phyloP scores from a whole-genome alignment of 116 monocot genomes.

The Papilionanthe hybrid region DNA sequence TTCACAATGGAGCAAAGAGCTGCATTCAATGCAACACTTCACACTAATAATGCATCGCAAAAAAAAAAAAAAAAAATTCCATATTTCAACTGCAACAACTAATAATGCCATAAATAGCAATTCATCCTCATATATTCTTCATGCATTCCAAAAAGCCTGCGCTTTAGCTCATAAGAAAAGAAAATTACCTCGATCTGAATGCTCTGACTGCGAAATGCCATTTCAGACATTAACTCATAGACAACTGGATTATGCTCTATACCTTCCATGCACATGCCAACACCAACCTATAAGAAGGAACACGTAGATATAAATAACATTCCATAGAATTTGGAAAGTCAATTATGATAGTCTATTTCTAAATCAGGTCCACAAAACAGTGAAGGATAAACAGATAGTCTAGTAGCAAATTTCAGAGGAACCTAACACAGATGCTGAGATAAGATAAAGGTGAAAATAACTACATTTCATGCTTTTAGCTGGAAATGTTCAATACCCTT shows the following conservation, averaged over 20 bases:
- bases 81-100: not conserved
- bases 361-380: not conserved
- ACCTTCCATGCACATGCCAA: slow-evolving; percentile 99
- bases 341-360: not conserved
- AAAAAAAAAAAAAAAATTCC: not conserved
- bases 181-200: slow-evolving; percentile 58
- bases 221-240: slow-evolving; percentile 97
- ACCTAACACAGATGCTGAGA: not conserved
- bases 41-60: no score
- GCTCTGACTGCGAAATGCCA: slow-evolving; percentile 73
- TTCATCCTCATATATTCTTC: not conserved
- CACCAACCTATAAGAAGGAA: slow-evolving; percentile 64
- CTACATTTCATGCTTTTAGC: not conserved
- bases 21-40: no score
- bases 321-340: not conserved
- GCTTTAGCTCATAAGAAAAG: not conserved
- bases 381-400: not conserved
- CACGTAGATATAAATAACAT: not conserved
- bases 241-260: slow-evolving; percentile 98
- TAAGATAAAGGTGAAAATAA: not conserved
- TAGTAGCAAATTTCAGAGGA: not conserved
- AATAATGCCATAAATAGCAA: not conserved
- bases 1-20: no score
- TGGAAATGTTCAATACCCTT: not conserved
- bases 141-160: not conserved